These are phyloP conservation scores for Oryza australiensis DNA, from an alignment of 176 grass and related monocot genomes.

Conservation along the genomic window DNA sequence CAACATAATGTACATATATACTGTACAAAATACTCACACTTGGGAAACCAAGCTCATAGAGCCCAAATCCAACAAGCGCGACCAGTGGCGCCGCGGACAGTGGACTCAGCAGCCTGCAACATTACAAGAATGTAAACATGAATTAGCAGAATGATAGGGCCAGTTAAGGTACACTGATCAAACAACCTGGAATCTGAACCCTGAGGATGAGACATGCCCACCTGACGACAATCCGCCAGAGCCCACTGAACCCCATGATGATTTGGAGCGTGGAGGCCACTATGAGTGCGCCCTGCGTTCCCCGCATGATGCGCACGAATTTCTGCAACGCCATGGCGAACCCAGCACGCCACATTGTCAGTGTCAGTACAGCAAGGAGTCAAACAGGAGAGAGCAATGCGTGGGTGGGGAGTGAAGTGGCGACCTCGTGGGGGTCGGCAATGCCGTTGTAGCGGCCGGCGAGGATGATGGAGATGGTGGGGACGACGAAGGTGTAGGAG, in stretches of 20 bases:
- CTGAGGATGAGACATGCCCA: slow-evolving; percentile 1
- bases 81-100: slow-evolving; percentile 74
- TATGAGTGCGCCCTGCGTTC: slow-evolving; percentile 90
- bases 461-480: slow-evolving; percentile 85
- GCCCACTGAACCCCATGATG: slow-evolving; percentile 78
- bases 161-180: slow-evolving; percentile 17
- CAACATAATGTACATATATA: not conserved
- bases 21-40: slow-evolving; percentile 45
- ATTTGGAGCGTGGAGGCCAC: slow-evolving; percentile 85
- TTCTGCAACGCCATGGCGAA: slow-evolving; percentile 43
- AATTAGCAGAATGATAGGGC: slow-evolving; percentile 13
- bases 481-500: slow-evolving; percentile 79
- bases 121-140: slow-evolving; percentile 7
- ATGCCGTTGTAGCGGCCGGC: slow-evolving; percentile 59
- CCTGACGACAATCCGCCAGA: slow-evolving; percentile 81
- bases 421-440: slow-evolving; percentile 71
- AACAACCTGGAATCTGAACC: slow-evolving; percentile 2
- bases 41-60: slow-evolving; percentile 89
- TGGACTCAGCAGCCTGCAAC: slow-evolving; percentile 73
- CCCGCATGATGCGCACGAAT: slow-evolving; percentile 76
- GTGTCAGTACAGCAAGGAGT: not conserved
- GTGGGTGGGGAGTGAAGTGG: not conserved
- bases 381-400: not conserved
- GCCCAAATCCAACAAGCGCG: slow-evolving; percentile 75
- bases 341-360: not conserved